phyloP scores from a whole-genome alignment of 805 yeast species.

The Phaffomyces antillensis region DNA sequence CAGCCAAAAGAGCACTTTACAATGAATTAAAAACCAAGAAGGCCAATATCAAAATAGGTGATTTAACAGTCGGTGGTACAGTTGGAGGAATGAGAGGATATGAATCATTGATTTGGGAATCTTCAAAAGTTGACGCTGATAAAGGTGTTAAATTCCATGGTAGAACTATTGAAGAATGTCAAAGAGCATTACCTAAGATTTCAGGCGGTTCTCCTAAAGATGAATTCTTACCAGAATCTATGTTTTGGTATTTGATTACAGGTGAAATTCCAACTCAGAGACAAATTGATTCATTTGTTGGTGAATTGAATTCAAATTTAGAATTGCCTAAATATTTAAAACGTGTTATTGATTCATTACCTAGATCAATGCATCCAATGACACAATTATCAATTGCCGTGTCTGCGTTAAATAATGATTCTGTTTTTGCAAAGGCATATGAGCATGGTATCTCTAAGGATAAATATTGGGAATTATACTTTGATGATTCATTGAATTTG shows the following conservation, averaged over 20 bases:
- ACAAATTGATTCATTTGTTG: slow-evolving; percentile 49
- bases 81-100: slow-evolving; percentile 79
- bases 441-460: slow-evolving; percentile 61
- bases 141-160: slow-evolving; percentile 79
- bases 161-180: slow-evolving; percentile 66
- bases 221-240: slow-evolving; percentile 55
- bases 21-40: slow-evolving; percentile 32
- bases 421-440: slow-evolving; percentile 65
- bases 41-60: slow-evolving; percentile 34
- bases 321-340: slow-evolving; percentile 58
- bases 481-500: slow-evolving; percentile 63
- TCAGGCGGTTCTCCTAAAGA: slow-evolving; percentile 21
- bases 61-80: slow-evolving; percentile 35
- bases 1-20: slow-evolving; percentile 35
- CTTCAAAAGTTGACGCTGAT: slow-evolving; percentile 67
- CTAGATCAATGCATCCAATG: slow-evolving; percentile 71
- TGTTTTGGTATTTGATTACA: slow-evolving; percentile 73
- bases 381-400: slow-evolving; percentile 75
- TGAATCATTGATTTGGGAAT: slow-evolving; percentile 72
- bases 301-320: slow-evolving; percentile 58
- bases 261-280: slow-evolving; percentile 61
- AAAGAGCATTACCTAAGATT: slow-evolving; percentile 49
- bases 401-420: slow-evolving; percentile 64
- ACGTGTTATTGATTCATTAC: slow-evolving; percentile 55
- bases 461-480: slow-evolving; percentile 69